Conservation (phyloP, 768 basidiomycete genomes). For the Rhodotorula paludigena region DNA sequence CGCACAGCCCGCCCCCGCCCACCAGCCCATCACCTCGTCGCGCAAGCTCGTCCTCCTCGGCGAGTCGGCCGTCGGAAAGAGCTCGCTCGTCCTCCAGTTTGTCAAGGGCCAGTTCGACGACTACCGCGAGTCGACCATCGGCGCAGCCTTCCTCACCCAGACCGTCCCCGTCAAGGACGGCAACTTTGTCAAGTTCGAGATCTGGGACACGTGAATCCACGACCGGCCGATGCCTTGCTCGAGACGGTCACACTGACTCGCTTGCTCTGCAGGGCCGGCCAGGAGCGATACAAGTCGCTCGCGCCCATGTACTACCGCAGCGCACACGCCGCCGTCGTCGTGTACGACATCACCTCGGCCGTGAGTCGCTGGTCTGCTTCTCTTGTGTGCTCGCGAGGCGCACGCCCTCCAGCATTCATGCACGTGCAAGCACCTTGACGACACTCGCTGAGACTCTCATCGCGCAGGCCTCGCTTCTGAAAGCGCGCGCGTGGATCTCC, state of each 20-base stretch:
- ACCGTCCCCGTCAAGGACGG: conserved; percentile 85
- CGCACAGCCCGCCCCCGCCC: neutral
- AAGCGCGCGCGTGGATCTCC: conserved; percentile 91
- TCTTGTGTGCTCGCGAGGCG: neutral
- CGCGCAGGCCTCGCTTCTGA: conserved; percentile 71
- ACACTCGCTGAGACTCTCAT: neutral
- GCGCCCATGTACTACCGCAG: conserved; percentile 97
- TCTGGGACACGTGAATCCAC: conserved; percentile 89
- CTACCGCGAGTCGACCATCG: conserved; percentile 90
- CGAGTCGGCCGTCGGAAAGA: conserved; percentile 93
- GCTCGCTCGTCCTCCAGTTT: conserved; percentile 79
- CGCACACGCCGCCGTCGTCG: conserved; percentile 87
- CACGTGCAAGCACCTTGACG: neutral
- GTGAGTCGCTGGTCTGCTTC: conserved; percentile 23
- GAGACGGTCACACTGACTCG: too few relatives aligned
- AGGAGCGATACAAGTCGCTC: conserved; percentile 84
- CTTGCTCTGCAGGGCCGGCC: too few relatives aligned
- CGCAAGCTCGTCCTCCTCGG: conserved; percentile 93
- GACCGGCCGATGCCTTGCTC: too few relatives aligned
- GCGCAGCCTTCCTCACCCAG: conserved; percentile 95
- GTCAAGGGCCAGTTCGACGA: conserved; percentile 96
- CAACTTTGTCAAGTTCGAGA: conserved; percentile 89
- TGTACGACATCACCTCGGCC: conserved; percentile 90
- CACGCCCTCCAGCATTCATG: neutral
- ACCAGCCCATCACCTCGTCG: conserved; percentile 16